These are phyloP conservation scores for Aspergillus wentii DNA, from an alignment of 495 filamentous ascomycete genomes.

Conservation along the genomic window DNA sequence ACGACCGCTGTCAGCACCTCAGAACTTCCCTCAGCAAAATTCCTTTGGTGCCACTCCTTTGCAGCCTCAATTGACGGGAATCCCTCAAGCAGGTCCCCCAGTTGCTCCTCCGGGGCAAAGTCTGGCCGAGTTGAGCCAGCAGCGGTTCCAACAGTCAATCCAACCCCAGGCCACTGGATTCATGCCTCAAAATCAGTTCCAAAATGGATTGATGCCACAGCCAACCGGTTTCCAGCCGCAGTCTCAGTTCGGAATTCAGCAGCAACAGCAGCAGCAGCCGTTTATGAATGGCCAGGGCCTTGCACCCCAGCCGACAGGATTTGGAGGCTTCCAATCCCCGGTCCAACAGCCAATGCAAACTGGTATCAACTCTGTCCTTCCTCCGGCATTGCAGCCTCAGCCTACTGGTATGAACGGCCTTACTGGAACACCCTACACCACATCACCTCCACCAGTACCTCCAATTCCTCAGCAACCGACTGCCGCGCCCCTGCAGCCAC, in stretches of 20 bases:
- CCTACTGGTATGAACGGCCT: conserved; percentile 58
- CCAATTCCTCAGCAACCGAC: conserved; percentile 48
- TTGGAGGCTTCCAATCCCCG: conserved; percentile 35
- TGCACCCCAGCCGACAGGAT: conserved; percentile 64
- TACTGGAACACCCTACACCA: conserved; percentile 35
- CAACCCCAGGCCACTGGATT: conserved; percentile 55
- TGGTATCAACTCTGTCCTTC: conserved; percentile 41
- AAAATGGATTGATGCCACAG: conserved; percentile 45
- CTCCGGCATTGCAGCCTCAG: conserved; percentile 43
- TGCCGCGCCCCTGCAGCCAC: conserved; percentile 62
- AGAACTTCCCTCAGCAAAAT: conserved; percentile 68
- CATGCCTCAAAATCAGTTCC: conserved; percentile 46
- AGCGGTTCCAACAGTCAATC: conserved; percentile 50
- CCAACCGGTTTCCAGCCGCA: conserved; percentile 48
- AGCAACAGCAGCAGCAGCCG: conserved; percentile 43
- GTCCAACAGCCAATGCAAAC: conserved; percentile 48
- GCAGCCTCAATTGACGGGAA: conserved; percentile 83
- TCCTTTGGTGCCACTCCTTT: conserved; percentile 68
- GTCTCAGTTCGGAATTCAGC: conserved; percentile 48
- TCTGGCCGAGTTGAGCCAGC: conserved; percentile 64
- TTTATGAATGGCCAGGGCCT: conserved; percentile 53
- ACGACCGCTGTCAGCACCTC: conserved; percentile 83
- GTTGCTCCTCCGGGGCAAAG: conserved; percentile 72
- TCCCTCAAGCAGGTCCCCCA: conserved; percentile 42
- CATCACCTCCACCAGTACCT: conserved; percentile 31